A percentile compares a stretch with the other conserved stretches of the same genome.
Conservation (phyloP, 1,284 basidiomycete species). For the Ceratorhiza oryzae-sativae region DNA sequence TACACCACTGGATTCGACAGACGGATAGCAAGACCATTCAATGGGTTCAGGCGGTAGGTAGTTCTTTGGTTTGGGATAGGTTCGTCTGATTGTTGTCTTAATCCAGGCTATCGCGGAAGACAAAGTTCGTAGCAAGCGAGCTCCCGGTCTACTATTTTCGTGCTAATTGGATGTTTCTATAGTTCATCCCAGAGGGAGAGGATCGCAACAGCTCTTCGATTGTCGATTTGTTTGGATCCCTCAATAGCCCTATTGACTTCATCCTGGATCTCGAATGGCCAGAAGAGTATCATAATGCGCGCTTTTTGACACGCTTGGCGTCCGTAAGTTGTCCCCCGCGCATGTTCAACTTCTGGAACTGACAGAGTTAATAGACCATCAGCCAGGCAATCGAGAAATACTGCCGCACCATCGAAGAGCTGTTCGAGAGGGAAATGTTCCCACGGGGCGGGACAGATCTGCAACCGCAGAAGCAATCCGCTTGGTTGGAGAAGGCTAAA, state of each 20-base stretch:
- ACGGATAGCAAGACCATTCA: constrained; percentile 90
- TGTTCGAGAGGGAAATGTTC: constrained; percentile 95
- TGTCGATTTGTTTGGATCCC: constrained; percentile 93
- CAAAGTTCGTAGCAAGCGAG: constrained; percentile 62
- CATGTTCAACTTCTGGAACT: background rate
- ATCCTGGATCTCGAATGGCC: constrained; percentile 91
- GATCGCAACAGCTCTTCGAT: constrained; percentile 95
- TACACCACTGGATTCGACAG: constrained; percentile 87
- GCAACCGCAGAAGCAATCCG: constrained; percentile 80
- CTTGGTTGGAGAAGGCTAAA: constrained; percentile 94
- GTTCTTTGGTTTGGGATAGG: background rate
- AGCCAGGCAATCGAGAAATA: constrained; percentile 94
- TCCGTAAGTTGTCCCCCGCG: constrained; percentile 61
- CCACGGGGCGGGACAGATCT: constrained; percentile 72
- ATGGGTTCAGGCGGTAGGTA: constrained; percentile 89
- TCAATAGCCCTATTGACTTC: constrained; percentile 89
- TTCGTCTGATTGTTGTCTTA: background rate
- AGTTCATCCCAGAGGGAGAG: constrained; percentile 86
- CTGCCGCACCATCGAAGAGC: constrained; percentile 83
- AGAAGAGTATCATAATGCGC: constrained; percentile 86
- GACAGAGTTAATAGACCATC: constrained; percentile 67
- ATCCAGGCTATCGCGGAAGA: constrained; percentile 82
- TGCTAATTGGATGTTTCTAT: constrained; percentile 20
- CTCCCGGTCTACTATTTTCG: background rate
- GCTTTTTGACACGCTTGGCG: constrained; percentile 86